These are phyloP conservation scores for Aspergillus brasiliensis DNA, from an alignment of 2,329 filamentous ascomycete genomes.

Conservation along the genomic window DNA sequence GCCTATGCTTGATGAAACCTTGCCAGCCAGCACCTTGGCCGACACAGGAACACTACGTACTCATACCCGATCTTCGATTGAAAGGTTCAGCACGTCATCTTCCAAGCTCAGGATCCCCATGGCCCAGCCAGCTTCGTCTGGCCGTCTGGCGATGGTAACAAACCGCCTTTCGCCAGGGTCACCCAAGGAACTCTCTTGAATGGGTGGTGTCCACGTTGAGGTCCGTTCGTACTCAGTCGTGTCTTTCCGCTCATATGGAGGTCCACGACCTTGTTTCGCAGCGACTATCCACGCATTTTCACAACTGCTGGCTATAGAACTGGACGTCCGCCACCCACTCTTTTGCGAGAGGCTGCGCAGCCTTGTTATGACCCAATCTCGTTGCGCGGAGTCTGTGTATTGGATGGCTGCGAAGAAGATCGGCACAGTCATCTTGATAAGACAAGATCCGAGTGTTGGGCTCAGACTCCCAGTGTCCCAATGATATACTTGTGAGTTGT, in stretches of 20 bases:
- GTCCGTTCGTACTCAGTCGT: slow-evolving; percentile 15
- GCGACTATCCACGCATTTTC: slow-evolving; percentile 82
- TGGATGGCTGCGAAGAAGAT: slow-evolving; percentile 86
- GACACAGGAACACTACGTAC: not conserved
- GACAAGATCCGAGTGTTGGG: slow-evolving; percentile 74
- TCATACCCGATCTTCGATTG: slow-evolving; percentile 46
- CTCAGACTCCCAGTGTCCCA: slow-evolving; percentile 59
- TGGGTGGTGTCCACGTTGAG: slow-evolving; percentile 6
- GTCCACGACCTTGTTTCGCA: slow-evolving; percentile 71
- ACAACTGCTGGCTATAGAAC: slow-evolving; percentile 79
- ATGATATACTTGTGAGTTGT: slow-evolving; percentile 45
- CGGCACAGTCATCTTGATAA: slow-evolving; percentile 79
- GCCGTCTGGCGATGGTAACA: slow-evolving; percentile 63
- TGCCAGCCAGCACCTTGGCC: not conserved
- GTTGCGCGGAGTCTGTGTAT: slow-evolving; percentile 70
- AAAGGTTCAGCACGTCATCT: slow-evolving; percentile 68
- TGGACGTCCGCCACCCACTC: slow-evolving; percentile 85
- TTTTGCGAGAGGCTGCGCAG: slow-evolving; percentile 74
- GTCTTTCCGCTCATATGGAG: slow-evolving; percentile 62
- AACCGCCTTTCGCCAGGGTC: slow-evolving; percentile 51
- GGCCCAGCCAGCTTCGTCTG: slow-evolving; percentile 68
- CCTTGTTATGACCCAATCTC: slow-evolving; percentile 74
- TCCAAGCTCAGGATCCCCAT: slow-evolving; percentile 79
- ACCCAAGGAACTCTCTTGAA: slow-evolving; percentile 21
- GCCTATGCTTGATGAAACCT: not conserved